These are phyloP conservation scores for Wallacemonas collosoma DNA, from an alignment of 208 protist genomes.

Conservation along the genomic window DNA sequence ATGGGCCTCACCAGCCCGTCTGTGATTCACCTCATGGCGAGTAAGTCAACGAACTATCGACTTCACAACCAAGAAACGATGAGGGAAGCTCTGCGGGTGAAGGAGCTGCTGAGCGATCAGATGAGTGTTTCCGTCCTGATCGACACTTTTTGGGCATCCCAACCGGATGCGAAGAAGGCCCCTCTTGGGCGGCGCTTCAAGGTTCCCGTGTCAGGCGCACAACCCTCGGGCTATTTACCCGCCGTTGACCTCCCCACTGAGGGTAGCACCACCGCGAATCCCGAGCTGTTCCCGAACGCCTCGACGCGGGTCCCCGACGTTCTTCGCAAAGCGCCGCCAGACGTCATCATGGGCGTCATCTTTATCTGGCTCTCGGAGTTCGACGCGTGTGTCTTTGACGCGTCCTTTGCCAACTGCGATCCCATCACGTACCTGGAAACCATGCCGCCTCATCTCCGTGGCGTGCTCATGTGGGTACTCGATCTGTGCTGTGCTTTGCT, in stretches of 20 bases:
- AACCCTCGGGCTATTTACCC: constrained; percentile 71
- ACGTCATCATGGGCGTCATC: constrained; percentile 69
- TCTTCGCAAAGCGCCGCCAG: constrained; percentile 66
- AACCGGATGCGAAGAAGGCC: constrained; percentile 41
- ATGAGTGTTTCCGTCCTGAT: constrained; percentile 58
- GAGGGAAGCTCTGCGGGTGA: constrained; percentile 58
- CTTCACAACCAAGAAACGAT: constrained; percentile 71
- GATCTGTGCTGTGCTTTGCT: constrained; percentile 77
- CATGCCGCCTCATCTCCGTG: constrained; percentile 64
- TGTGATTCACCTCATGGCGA: constrained; percentile 55
- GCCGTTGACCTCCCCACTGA: constrained; percentile 60
- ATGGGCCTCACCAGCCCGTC: constrained; percentile 60
- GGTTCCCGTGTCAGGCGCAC: constrained; percentile 52
- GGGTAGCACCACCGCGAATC: constrained; percentile 29
- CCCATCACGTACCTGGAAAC: constrained; percentile 73
- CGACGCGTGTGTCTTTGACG: constrained; percentile 67
- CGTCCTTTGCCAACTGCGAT: constrained; percentile 62
- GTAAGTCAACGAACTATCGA: constrained; percentile 56
- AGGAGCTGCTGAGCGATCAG: constrained; percentile 56
- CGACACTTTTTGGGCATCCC: constrained; percentile 56
- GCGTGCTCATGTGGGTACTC: constrained; percentile 71
- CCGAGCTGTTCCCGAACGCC: constrained; percentile 67
- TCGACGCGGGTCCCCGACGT: constrained; percentile 59
- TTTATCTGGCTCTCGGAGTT: constrained; percentile 76
- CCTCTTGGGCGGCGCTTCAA: constrained; percentile 34